Percentiles rank a stretch among this genome's conserved stretches.
Conservation (phyloP, 2,329 filamentous ascomycete species). For the Nemania diffusa region DNA sequence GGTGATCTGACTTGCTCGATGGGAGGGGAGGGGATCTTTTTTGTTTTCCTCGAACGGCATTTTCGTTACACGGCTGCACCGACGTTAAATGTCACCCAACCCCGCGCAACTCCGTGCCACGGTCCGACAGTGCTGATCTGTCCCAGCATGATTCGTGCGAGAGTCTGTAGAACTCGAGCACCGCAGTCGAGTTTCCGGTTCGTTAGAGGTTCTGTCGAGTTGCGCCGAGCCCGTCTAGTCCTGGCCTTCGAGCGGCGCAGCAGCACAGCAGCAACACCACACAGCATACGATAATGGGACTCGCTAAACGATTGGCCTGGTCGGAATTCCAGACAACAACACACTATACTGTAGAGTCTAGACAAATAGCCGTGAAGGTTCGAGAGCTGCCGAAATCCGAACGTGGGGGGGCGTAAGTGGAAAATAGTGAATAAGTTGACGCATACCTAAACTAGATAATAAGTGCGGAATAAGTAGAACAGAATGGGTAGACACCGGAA, state of each 20-base stretch:
- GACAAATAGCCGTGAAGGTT: not conserved
- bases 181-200: not conserved
- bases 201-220: not conserved
- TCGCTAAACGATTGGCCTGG: not conserved
- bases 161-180: not conserved
- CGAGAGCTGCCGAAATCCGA: slow-evolving; percentile 13
- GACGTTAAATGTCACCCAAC: slow-evolving; percentile 11
- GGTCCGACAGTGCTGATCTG: not conserved
- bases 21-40: not conserved
- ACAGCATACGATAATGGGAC: not conserved
- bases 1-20: not conserved
- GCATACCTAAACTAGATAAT: not conserved
- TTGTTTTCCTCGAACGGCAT: slow-evolving; percentile 2
- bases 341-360: no score
- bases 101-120: not conserved
- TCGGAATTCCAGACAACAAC: not conserved
- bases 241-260: not conserved
- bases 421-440: not conserved
- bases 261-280: not conserved
- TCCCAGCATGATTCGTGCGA: not conserved
- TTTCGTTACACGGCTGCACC: slow-evolving; percentile 7
- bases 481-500: not conserved
- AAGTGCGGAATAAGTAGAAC: not conserved
- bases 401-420: slow-evolving; percentile 6
- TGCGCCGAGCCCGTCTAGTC: not conserved